A percentile compares a stretch with the other conserved stretches of the same genome.
These are phyloP conservation scores for Datura wrightii DNA, from an alignment of 257 asterid species.

Conservation along the genomic window DNA sequence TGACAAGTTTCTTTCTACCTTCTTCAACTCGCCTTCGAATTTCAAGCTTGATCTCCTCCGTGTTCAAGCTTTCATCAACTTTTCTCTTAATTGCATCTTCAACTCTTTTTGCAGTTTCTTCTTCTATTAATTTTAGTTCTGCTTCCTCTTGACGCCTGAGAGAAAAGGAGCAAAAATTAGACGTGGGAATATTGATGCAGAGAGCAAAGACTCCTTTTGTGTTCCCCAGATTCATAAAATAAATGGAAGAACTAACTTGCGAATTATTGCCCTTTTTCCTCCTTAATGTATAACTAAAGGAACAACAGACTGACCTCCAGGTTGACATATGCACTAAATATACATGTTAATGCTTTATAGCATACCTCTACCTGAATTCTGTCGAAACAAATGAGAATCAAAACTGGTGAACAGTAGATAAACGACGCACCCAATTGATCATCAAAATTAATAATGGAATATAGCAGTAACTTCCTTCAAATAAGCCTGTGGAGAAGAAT, in stretches of 20 bases:
- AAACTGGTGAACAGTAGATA: slow-evolving; percentile 84
- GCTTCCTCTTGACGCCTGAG: slow-evolving; percentile 92
- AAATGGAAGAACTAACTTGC: slow-evolving; percentile 32
- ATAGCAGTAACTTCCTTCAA: slow-evolving; percentile 87
- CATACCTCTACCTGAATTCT: slow-evolving; percentile 96
- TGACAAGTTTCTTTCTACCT: slow-evolving; percentile 79
- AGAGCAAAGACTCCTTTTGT: slow-evolving; percentile 28
- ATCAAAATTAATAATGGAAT: slow-evolving; percentile 64
- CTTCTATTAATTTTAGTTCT: slow-evolving; percentile 85
- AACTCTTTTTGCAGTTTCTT: slow-evolving; percentile 92
- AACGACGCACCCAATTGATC: slow-evolving; percentile 80
- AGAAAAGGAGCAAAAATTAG: slow-evolving; percentile 43
- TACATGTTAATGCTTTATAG: slow-evolving; percentile 78
- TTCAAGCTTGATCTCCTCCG: slow-evolving; percentile 67
- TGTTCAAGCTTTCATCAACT: slow-evolving; percentile 79
- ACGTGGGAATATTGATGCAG: neutral
- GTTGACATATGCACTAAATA: slow-evolving; percentile 74
- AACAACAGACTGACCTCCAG: slow-evolving; percentile 89
- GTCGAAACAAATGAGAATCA: slow-evolving; percentile 93
- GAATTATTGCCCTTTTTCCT: slow-evolving; percentile 42
- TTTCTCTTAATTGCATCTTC: slow-evolving; percentile 72
- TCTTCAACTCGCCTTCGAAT: slow-evolving; percentile 70
- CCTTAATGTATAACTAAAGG: slow-evolving; percentile 51
- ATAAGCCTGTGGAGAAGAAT: slow-evolving; percentile 81
- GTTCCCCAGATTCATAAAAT: slow-evolving; percentile 32